phyloP scores from a whole-genome alignment of 306 rosid genomes.

The cucumber (Cucumis sativus) region Cucumber_9930_V3 NC_026658.2:17169001-17169500 shows the following conservation, averaged over 20 bases:
- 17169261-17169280: not conserved
- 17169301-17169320: too few species aligned
- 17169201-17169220: conserved; percentile 50
- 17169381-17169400: not conserved
- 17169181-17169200: conserved; percentile 71
- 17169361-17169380: not conserved
- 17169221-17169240: not conserved
- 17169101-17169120: not conserved
- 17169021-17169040: conserved; percentile 26
- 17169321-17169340: too few species aligned
- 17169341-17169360: not conserved
- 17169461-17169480: not conserved
- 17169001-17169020: not conserved
- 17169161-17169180: conserved; percentile 56
- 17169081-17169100: conserved; percentile 10
- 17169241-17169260: not conserved
- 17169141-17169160: not conserved
- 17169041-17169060: conserved; percentile 44
- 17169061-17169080: conserved; percentile 76
- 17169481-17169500: not conserved
- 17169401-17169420: too few species aligned
- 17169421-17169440: not conserved
- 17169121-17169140: not conserved
- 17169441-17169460: not conserved
- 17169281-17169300: too few species aligned